These are phyloP conservation scores for Pilaira anomala DNA, from an alignment of 192 early-diverging fungal genomes.

Conservation along the genomic window DNA sequence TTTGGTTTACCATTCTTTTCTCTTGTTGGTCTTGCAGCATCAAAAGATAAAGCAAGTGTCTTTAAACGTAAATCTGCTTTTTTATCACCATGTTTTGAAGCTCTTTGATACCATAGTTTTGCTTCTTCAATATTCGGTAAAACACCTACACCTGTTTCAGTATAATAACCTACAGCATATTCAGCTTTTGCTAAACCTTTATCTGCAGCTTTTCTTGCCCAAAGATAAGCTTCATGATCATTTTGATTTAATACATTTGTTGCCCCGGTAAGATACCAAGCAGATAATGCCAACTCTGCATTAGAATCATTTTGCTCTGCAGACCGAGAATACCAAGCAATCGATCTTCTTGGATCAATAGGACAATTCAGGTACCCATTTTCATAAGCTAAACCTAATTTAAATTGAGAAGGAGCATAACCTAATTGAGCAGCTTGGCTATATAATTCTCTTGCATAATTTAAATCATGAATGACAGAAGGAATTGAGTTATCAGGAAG, in stretches of 20 bases:
- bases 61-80: slow-evolving; percentile 80
- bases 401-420: slow-evolving; percentile 90
- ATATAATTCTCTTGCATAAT: slow-evolving; percentile 89
- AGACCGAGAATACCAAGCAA: slow-evolving; percentile 94
- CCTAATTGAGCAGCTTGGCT: slow-evolving; percentile 90
- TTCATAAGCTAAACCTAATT: slow-evolving; percentile 90
- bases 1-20: slow-evolving; percentile 25
- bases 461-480: slow-evolving; percentile 71
- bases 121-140: slow-evolving; percentile 73
- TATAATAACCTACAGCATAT: slow-evolving; percentile 94
- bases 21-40: slow-evolving; percentile 25
- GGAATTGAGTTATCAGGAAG: slow-evolving; percentile 55
- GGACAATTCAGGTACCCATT: slow-evolving; percentile 88
- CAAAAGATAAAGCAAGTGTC: slow-evolving; percentile 7
- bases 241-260: slow-evolving; percentile 82
- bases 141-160: slow-evolving; percentile 87
- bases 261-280: slow-evolving; percentile 93
- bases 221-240: slow-evolving; percentile 94
- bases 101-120: slow-evolving; percentile 78
- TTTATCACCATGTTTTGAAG: slow-evolving; percentile 78
- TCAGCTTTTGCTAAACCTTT: slow-evolving; percentile 92
- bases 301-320: slow-evolving; percentile 90
- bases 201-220: slow-evolving; percentile 95
- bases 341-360: slow-evolving; percentile 83
- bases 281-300: slow-evolving; percentile 89